phyloP scores from a whole-genome alignment of 1,139 yeast species.

The Yamadazyma kanchanaburiensis region DNA sequence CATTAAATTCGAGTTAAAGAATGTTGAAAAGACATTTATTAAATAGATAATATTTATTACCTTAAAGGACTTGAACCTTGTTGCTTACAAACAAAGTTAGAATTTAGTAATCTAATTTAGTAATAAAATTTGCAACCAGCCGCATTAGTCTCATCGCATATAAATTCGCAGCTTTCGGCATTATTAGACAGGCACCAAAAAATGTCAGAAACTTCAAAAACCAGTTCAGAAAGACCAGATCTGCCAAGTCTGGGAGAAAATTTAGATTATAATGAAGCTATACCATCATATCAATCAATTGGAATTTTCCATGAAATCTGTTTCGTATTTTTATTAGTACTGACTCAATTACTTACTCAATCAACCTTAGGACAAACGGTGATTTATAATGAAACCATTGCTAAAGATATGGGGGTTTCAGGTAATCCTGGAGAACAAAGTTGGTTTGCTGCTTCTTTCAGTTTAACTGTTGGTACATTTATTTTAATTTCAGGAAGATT shows the following conservation, averaged over 20 bases:
- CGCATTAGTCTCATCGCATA: background rate
- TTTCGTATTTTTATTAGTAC: constrained; percentile 10
- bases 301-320: constrained; percentile 8
- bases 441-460: constrained; percentile 61
- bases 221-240: background rate
- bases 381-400: constrained; percentile 33
- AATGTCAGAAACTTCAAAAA: no score
- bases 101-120: background rate
- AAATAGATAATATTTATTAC: no score
- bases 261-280: background rate
- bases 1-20: no score
- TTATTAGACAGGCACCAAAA: no score
- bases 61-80: no score
- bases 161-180: constrained; percentile 1
- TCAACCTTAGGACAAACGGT: constrained; percentile 48
- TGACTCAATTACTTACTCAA: constrained; percentile 32
- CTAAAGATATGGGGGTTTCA: constrained; percentile 31
- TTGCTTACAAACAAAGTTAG: no score
- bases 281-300: constrained; percentile 15
- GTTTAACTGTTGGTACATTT: constrained; percentile 60
- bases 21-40: no score
- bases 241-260: no score
- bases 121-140: background rate
- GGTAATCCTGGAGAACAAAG: constrained; percentile 41
- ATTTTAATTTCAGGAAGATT: constrained; percentile 57